Percentiles rank a stretch among this genome's conserved stretches.
These are phyloP conservation scores for Taiwanofungus camphoratus DNA, from an alignment of 1,284 basidiomycete genomes.

Conservation along the genomic window DNA sequence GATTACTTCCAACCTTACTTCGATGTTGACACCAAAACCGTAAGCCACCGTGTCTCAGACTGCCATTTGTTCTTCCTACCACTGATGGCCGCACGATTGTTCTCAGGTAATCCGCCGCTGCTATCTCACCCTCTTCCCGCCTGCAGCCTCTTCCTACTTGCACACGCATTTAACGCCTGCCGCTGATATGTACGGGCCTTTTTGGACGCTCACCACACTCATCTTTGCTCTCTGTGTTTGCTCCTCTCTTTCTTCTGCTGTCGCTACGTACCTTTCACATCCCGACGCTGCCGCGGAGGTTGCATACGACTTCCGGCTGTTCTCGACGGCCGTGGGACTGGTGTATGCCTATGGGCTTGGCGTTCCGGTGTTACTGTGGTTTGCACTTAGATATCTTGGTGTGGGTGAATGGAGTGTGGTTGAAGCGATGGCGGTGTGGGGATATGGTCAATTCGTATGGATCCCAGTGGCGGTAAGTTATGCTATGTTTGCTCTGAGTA, in stretches of 20 bases:
- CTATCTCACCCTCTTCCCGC: slow-evolving; percentile 66
- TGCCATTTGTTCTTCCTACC: not conserved
- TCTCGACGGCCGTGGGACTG: slow-evolving; percentile 76
- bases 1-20: slow-evolving; percentile 81
- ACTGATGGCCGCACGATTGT: not conserved
- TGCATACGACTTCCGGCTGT: slow-evolving; percentile 79
- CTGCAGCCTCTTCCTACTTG: slow-evolving; percentile 45
- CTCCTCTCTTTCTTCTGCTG: slow-evolving; percentile 81
- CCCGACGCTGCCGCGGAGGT: slow-evolving; percentile 38
- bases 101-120: slow-evolving; percentile 62
- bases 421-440: slow-evolving; percentile 74
- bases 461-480: slow-evolving; percentile 67
- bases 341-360: slow-evolving; percentile 85
- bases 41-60: slow-evolving; percentile 23
- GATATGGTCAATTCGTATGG: slow-evolving; percentile 72
- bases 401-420: slow-evolving; percentile 82
- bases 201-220: slow-evolving; percentile 93
- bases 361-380: slow-evolving; percentile 76
- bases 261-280: slow-evolving; percentile 73
- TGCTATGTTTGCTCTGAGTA: not conserved
- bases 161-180: slow-evolving; percentile 59
- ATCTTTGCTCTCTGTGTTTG: slow-evolving; percentile 89
- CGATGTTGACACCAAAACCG: slow-evolving; percentile 73
- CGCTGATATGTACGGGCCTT: slow-evolving; percentile 81
- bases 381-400: slow-evolving; percentile 75